Conservation (phyloP, 768 basidiomycete genomes). For the Boletus sensibilis region DNA sequence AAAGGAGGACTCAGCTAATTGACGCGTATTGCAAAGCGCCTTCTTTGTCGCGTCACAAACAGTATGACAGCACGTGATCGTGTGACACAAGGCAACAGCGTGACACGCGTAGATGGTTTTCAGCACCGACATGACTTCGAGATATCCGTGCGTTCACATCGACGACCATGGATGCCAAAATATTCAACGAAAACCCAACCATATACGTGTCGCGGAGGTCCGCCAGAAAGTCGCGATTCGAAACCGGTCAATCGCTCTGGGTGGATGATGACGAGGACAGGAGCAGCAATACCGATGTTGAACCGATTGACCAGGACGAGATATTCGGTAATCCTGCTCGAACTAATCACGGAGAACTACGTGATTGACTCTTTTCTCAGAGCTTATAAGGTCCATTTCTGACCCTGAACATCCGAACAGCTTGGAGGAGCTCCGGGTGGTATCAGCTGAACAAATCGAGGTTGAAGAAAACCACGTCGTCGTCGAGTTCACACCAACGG, state of each 20-base stretch:
- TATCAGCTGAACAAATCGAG: slow-evolving; percentile 82
- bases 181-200: slow-evolving; percentile 90
- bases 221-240: slow-evolving; percentile 40
- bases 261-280: slow-evolving; percentile 42
- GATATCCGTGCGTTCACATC: not conserved
- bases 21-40: slow-evolving; percentile 12
- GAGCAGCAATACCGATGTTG: slow-evolving; percentile 40
- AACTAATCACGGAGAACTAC: not conserved
- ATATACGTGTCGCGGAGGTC: slow-evolving; percentile 59
- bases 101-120: slow-evolving; percentile 17
- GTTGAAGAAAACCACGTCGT: slow-evolving; percentile 63
- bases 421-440: slow-evolving; percentile 93
- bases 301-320: slow-evolving; percentile 88
- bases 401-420: slow-evolving; percentile 96
- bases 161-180: slow-evolving; percentile 48
- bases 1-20: slow-evolving; percentile 17
- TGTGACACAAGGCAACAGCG: slow-evolving; percentile 15
- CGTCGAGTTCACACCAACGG: slow-evolving; percentile 96
- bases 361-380: slow-evolving; percentile 41
- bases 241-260: slow-evolving; percentile 59
- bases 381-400: slow-evolving; percentile 86
- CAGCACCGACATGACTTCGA: not conserved
- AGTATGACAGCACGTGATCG: slow-evolving; percentile 15
- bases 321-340: slow-evolving; percentile 67
- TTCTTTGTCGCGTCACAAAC: slow-evolving; percentile 9